Percentiles rank a stretch among this genome's conserved stretches.
Conservation (phyloP, 2,329 filamentous ascomycete genomes). For the Alternaria sp. region DNA sequence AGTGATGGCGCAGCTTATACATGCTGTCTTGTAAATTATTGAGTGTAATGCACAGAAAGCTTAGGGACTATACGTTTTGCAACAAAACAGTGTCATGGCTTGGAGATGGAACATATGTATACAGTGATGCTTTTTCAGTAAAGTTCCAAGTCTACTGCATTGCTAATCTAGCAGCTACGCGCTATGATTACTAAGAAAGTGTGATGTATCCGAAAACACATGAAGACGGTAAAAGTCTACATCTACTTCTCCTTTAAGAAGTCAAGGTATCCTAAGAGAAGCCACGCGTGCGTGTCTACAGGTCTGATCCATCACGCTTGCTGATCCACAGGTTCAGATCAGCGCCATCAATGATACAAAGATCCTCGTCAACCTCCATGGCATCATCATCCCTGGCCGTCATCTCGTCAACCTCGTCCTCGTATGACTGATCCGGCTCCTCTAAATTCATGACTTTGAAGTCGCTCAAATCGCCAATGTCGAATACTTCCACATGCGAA, state of each 20-base stretch:
- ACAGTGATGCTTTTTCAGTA: no score
- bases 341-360: no score
- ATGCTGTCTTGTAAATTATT: background rate
- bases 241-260: no score
- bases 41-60: background rate
- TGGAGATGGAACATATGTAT: no score
- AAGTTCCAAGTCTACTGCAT: background rate
- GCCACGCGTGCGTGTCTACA: no score
- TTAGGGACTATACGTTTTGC: background rate
- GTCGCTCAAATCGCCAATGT: background rate
- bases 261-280: no score
- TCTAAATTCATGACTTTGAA: background rate
- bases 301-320: no score
- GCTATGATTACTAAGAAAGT: background rate
- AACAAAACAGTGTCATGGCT: no score
- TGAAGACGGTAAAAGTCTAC: no score
- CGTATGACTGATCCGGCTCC: background rate
- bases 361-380: no score
- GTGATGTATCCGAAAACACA: background rate
- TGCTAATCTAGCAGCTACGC: background rate
- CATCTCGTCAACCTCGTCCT: background rate
- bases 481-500: background rate
- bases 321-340: no score
- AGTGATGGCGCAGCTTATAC: background rate
- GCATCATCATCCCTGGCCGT: no score